Percentiles rank a stretch among this genome's conserved stretches.
phyloP scores from a whole-genome alignment of 352 stramenopile species.

The Globisporangium nodosum region DNA sequence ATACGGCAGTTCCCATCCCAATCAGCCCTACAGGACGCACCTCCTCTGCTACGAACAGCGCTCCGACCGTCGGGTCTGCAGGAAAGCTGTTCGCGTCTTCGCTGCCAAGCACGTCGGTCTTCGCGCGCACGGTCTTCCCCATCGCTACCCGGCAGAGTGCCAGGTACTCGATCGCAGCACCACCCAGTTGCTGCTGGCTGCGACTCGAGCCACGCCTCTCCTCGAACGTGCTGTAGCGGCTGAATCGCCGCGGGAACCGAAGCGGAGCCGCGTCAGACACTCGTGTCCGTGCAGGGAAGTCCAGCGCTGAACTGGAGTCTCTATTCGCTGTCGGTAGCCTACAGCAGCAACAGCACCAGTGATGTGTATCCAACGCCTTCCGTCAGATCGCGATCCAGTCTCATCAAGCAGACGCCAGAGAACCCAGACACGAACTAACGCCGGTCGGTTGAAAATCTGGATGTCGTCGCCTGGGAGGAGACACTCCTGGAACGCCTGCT shows the following conservation, averaged over 20 bases:
- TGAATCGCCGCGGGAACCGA: slow-evolving; percentile 59
- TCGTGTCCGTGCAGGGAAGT: slow-evolving; percentile 6
- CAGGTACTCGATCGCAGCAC: slow-evolving; percentile 29
- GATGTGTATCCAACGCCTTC: not conserved
- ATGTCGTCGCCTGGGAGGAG: slow-evolving; percentile 7
- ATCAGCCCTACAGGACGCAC: slow-evolving; percentile 4
- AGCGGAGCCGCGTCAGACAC: slow-evolving; percentile 13
- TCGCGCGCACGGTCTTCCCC: slow-evolving; percentile 33
- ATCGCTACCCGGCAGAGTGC: slow-evolving; percentile 69
- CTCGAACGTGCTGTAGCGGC: slow-evolving; percentile 69
- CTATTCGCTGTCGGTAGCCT: slow-evolving; percentile 3
- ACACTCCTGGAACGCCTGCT: slow-evolving; percentile 1
- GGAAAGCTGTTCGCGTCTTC: slow-evolving; percentile 17
- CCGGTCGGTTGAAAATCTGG: slow-evolving; percentile 30
- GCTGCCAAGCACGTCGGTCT: not conserved
- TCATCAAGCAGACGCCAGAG: not conserved
- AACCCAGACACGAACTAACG: slow-evolving; percentile 13
- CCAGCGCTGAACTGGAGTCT: slow-evolving; percentile 17
- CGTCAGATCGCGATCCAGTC: not conserved
- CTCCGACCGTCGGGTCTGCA: slow-evolving; percentile 24
- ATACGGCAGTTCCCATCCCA: not conserved
- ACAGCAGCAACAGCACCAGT: not conserved
- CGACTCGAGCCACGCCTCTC: slow-evolving; percentile 9
- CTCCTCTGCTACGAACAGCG: slow-evolving; percentile 35
- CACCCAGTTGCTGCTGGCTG: not conserved